Conservation (phyloP, 2,329 filamentous ascomycete species). For the Cladosporium colombiae region DNA sequence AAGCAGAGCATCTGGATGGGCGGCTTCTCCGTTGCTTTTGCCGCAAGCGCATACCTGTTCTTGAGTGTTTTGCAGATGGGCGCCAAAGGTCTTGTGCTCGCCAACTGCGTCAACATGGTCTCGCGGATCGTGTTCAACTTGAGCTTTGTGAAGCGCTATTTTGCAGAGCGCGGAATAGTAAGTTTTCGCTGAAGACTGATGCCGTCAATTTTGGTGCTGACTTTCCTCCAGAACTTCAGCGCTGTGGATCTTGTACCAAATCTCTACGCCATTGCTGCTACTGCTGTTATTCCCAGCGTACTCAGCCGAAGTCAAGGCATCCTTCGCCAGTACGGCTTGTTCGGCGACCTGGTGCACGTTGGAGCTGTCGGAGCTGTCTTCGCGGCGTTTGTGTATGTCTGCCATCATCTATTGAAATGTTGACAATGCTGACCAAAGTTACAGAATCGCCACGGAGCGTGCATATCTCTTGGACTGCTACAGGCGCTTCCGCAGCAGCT, state of each 20-base stretch:
- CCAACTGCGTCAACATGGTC: constrained; percentile 87
- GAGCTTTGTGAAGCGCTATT: constrained; percentile 68
- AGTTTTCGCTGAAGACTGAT: constrained; percentile 10
- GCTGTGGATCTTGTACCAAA: constrained; percentile 35
- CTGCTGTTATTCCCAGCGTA: constrained; percentile 40
- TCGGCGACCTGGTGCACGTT: constrained; percentile 45
- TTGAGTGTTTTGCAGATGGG: constrained; percentile 70
- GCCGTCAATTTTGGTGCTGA: background rate
- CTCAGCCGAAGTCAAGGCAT: constrained; percentile 35
- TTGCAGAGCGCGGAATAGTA: constrained; percentile 48
- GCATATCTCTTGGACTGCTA: constrained; percentile 21
- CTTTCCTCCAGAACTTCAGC: constrained; percentile 29
- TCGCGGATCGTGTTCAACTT: constrained; percentile 81
- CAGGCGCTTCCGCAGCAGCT: constrained; percentile 18
- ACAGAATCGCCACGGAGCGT: constrained; percentile 21
- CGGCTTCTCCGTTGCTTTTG: constrained; percentile 76
- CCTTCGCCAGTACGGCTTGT: constrained; percentile 39
- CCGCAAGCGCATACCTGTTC: constrained; percentile 70
- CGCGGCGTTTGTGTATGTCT: constrained; percentile 41
- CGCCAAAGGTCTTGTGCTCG: constrained; percentile 77
- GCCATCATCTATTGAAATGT: background rate
- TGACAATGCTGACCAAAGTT: background rate
- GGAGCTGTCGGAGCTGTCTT: constrained; percentile 41
- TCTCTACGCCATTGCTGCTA: constrained; percentile 38
- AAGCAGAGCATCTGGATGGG: constrained; percentile 82